Evolutionary conservation across 1,139 yeast species (phyloP).

Genomic region (Yamadazyma friedrichii): DNA sequence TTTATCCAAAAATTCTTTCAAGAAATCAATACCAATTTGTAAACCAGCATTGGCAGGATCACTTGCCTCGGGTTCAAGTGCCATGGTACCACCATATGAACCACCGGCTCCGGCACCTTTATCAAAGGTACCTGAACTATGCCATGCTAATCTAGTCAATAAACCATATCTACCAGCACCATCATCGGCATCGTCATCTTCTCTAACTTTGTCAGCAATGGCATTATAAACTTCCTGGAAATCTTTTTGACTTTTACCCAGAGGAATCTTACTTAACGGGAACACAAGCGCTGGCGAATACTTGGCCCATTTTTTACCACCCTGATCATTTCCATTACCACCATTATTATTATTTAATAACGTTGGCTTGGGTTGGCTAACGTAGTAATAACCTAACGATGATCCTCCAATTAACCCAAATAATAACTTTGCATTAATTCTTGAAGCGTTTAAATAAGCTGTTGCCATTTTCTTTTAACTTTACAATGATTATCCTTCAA

Average conservation of each 20-base stretch:
- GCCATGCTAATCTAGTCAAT: constrained; percentile 75
- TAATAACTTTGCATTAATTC: constrained; percentile 2
- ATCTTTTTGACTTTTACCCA: constrained; percentile 43
- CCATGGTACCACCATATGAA: constrained; percentile 81
- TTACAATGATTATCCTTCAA: too few relatives aligned
- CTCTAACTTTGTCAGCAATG: constrained; percentile 70
- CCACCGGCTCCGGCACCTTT: constrained; percentile 66
- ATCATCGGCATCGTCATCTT: constrained; percentile 73
- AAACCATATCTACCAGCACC: constrained; percentile 68
- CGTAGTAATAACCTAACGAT: not conserved
- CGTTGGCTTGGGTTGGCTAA: not conserved
- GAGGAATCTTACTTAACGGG: constrained; percentile 23
- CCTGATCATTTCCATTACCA: not conserved
- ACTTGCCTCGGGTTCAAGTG: constrained; percentile 59
- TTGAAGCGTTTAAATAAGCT: constrained; percentile 6
- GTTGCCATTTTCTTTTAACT: constrained; percentile 6
- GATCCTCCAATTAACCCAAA: constrained; percentile 5
- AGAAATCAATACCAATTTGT: constrained; percentile 61
- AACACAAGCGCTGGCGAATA: constrained; percentile 2
- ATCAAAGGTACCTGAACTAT: constrained; percentile 67
- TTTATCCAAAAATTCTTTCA: constrained; percentile 56
- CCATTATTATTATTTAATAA: not conserved
- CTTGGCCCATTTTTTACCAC: constrained; percentile 1
- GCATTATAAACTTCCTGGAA: constrained; percentile 80
- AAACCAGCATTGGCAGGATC: constrained; percentile 81